Conservation (phyloP, 345 rosid genomes). For the Anacardium occidentale region DNA sequence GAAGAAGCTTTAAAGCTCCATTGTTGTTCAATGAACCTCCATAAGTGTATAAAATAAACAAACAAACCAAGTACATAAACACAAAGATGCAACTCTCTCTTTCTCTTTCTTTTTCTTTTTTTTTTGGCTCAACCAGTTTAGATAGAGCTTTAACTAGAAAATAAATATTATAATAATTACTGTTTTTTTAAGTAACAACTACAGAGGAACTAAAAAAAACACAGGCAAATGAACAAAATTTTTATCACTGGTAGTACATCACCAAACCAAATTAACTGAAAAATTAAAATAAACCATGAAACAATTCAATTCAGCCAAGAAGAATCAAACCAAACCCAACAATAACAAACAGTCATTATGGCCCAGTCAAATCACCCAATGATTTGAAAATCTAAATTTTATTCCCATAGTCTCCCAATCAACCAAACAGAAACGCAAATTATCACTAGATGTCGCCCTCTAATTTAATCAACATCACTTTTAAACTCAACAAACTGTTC, state of each 20-base stretch:
- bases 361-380: background rate
- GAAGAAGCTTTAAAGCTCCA: background rate
- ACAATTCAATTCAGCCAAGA: background rate
- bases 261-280: background rate
- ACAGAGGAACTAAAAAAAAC: background rate
- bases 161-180: too few relatives aligned
- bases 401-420: slow-evolving; percentile 6
- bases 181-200: background rate
- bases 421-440: background rate
- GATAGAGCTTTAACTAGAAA: background rate
- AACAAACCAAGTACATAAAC: background rate
- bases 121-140: background rate
- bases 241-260: background rate
- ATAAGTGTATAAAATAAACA: background rate
- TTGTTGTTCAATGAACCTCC: background rate
- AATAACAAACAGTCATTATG: background rate
- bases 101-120: too few relatives aligned
- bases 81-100: background rate
- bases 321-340: background rate
- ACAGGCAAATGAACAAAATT: background rate
- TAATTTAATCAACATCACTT: background rate
- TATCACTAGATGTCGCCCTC: background rate
- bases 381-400: background rate
- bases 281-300: background rate
- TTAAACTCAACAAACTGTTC: background rate